Conservation (phyloP, 2,329 filamentous ascomycete species). For the Fusarium pininemorale region DNA sequence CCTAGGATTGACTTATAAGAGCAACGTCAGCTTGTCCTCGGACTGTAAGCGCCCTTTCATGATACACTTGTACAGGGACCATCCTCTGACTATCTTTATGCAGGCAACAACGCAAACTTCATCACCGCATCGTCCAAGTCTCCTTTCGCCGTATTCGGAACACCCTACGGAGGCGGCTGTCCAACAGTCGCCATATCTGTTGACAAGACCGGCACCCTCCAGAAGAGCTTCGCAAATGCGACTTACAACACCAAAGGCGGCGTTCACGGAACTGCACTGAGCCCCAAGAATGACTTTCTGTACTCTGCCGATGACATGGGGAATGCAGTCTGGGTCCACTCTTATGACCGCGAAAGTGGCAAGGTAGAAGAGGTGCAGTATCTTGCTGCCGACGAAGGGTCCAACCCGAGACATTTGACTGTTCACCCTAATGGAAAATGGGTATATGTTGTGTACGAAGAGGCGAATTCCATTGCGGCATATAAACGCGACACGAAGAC, state of each 20-base stretch:
- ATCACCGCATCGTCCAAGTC: not conserved
- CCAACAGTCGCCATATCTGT: not conserved
- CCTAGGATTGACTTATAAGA: rapidly evolving
- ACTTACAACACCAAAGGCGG: not conserved
- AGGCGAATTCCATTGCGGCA: not conserved
- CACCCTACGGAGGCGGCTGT: not conserved
- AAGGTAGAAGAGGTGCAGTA: not conserved
- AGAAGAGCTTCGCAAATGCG: not conserved
- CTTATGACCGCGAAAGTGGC: not conserved
- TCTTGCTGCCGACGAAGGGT: not conserved
- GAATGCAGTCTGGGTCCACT: not conserved
- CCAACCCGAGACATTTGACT: not conserved
- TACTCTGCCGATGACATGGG: not conserved
- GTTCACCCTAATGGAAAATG: not conserved
- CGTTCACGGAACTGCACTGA: not conserved
- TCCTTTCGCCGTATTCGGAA: not conserved
- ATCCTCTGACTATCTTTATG: not conserved
- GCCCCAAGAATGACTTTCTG: not conserved
- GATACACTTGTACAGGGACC: not conserved
- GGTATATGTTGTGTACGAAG: not conserved
- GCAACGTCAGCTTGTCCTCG: not conserved
- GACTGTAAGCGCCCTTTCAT: not conserved
- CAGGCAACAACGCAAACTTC: not conserved
- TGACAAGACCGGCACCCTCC: not conserved
- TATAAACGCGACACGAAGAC: not conserved